Evolutionary conservation across 2,329 filamentous ascomycete species (phyloP).

Genomic region (Lachnellula occidentalis): DNA sequence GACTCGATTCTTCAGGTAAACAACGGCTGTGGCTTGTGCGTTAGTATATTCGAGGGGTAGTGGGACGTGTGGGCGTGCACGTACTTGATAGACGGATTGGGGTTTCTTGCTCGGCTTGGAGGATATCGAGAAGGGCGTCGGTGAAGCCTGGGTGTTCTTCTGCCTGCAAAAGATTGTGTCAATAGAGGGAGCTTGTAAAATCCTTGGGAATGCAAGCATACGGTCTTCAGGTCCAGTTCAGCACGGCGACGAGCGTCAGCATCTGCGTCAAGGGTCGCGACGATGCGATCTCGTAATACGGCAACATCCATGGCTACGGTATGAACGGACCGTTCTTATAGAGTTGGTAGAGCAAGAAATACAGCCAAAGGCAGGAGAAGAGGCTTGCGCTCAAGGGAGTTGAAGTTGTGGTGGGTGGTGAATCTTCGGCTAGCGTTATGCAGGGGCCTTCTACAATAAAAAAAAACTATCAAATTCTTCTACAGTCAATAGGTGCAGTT

Average conservation of each 20-base stretch:
- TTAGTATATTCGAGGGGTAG: slow-evolving; percentile 27
- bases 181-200: slow-evolving; percentile 3
- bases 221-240: slow-evolving; percentile 77
- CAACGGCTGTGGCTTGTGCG: slow-evolving; percentile 60
- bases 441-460: no score
- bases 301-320: slow-evolving; percentile 60
- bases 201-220: slow-evolving; percentile 36
- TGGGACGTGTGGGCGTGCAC: slow-evolving; percentile 14
- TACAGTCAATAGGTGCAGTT: no score
- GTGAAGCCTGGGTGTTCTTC: slow-evolving; percentile 87
- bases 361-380: slow-evolving; percentile 2
- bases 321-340: slow-evolving; percentile 11
- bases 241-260: slow-evolving; percentile 69
- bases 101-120: slow-evolving; percentile 81
- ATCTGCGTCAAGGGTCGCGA: slow-evolving; percentile 69
- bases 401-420: background rate
- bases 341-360: slow-evolving; percentile 6
- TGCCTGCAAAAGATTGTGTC: slow-evolving; percentile 50
- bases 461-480: no score
- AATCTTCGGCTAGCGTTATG: no score
- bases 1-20: slow-evolving; percentile 97
- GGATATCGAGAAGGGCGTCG: slow-evolving; percentile 82
- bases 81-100: slow-evolving; percentile 84
- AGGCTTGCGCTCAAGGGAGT: no score
- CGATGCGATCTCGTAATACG: slow-evolving; percentile 69